phyloP scores from a whole-genome alignment of 2,329 filamentous ascomycete species.

The Colletotrichum theobromicola region DNA sequence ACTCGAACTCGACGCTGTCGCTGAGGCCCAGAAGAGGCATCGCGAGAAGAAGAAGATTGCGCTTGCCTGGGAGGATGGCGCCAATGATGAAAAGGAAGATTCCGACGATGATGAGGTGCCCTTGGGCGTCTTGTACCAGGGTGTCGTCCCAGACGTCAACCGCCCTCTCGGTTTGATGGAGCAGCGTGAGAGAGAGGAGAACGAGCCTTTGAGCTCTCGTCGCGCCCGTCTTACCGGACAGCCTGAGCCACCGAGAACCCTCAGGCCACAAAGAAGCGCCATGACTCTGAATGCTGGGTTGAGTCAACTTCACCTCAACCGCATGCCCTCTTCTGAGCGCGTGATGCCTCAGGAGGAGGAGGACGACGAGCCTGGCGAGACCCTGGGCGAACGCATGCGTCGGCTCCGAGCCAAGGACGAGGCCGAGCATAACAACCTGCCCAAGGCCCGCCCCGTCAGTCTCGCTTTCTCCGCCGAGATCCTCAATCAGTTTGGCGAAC shows the following conservation, averaged over 20 bases:
- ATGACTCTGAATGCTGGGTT: slow-evolving; percentile 42
- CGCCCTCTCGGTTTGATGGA: slow-evolving; percentile 79
- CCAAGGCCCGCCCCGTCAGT: slow-evolving; percentile 64
- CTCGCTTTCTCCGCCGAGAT: slow-evolving; percentile 73
- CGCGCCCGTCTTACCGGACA: slow-evolving; percentile 76
- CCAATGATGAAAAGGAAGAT: slow-evolving; percentile 46
- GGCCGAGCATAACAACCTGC: slow-evolving; percentile 48
- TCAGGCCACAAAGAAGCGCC: slow-evolving; percentile 46
- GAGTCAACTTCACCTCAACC: slow-evolving; percentile 29
- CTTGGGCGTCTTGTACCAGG: slow-evolving; percentile 77
- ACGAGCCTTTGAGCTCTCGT: slow-evolving; percentile 82
- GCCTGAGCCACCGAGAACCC: slow-evolving; percentile 37
- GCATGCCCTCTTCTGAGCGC: slow-evolving; percentile 23
- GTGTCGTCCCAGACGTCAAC: slow-evolving; percentile 62
- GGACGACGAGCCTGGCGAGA: slow-evolving; percentile 63
- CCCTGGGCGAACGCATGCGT: slow-evolving; percentile 68
- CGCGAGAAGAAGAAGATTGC: slow-evolving; percentile 79
- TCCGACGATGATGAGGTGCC: slow-evolving; percentile 85
- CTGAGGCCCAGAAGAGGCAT: slow-evolving; percentile 79
- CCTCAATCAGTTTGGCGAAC: slow-evolving; percentile 65
- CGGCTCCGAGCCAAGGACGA: slow-evolving; percentile 66
- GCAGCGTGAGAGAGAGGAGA: slow-evolving; percentile 85
- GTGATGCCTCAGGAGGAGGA: slow-evolving; percentile 31
- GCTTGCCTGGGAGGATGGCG: slow-evolving; percentile 84
- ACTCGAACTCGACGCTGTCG: slow-evolving; percentile 87